Percentiles rank a stretch among this genome's conserved stretches.
These are phyloP conservation scores for Solanum hybrid DNA, from an alignment of 305 asterid species.

Conservation along the genomic window DNA sequence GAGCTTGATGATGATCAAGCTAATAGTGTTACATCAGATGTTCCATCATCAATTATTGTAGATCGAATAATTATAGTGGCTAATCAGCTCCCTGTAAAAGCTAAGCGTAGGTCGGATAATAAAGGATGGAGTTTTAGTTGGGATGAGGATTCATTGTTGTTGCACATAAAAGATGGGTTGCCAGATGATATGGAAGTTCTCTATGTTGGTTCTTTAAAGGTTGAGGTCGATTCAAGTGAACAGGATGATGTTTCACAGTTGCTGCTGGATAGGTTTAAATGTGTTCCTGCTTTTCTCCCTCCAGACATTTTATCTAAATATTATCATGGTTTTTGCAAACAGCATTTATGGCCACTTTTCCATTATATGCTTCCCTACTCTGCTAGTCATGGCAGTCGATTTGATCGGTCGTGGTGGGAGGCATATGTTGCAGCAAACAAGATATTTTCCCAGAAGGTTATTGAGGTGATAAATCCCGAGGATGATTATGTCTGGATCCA, in stretches of 20 bases:
- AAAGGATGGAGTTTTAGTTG: constrained; percentile 43
- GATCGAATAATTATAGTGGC: constrained; percentile 42
- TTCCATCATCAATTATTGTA: constrained; percentile 26
- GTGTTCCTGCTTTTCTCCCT: constrained; percentile 41
- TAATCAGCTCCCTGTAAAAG: constrained; percentile 41
- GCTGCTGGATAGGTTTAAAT: constrained; percentile 36
- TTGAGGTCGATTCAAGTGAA: constrained; percentile 33
- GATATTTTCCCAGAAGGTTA: constrained; percentile 40
- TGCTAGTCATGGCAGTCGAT: constrained; percentile 38
- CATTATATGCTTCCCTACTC: constrained; percentile 42
- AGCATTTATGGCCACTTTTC: constrained; percentile 40
- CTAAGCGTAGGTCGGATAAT: constrained; percentile 40
- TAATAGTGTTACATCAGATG: constrained; percentile 39
- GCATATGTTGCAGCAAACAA: constrained; percentile 41
- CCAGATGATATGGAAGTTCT: constrained; percentile 44
- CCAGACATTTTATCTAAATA: constrained; percentile 30
- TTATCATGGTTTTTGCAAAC: constrained; percentile 42
- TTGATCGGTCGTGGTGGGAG: constrained; percentile 42
- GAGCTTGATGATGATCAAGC: constrained; percentile 46
- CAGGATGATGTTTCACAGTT: constrained; percentile 43
- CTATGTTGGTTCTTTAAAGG: constrained; percentile 36
- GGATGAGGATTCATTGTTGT: constrained; percentile 39
- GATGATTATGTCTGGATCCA: constrained; percentile 44
- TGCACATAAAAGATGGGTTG: constrained; percentile 37
- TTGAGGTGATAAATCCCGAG: constrained; percentile 43